These are phyloP conservation scores for Hansenula anomala DNA, from an alignment of 1,139 yeast species.

Conservation along the genomic window DNA sequence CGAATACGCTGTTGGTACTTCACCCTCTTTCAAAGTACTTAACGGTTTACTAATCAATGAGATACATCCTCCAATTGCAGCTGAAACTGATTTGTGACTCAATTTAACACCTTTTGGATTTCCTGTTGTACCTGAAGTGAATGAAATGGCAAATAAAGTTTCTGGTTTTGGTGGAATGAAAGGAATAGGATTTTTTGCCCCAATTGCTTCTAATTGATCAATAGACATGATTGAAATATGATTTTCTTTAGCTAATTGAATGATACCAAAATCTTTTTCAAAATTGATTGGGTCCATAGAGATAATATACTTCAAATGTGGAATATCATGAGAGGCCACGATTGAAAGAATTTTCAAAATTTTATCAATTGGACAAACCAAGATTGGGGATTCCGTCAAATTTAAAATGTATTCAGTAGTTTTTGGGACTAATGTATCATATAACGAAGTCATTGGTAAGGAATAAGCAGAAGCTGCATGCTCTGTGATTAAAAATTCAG, in stretches of 20 bases:
- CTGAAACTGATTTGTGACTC: conserved; percentile 42
- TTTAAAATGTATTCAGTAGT: conserved; percentile 55
- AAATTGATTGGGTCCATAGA: conserved; percentile 48
- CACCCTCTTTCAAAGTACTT: conserved; percentile 10
- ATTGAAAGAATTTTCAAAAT: neutral
- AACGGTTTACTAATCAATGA: conserved; percentile 16
- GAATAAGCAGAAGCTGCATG: conserved; percentile 50
- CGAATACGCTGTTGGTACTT: conserved; percentile 23
- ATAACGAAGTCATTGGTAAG: conserved; percentile 54
- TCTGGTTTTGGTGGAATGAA: conserved; percentile 49
- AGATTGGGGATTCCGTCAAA: conserved; percentile 50
- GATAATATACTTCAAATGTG: conserved; percentile 39
- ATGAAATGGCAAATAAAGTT: conserved; percentile 59
- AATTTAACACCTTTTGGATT: conserved; percentile 71
- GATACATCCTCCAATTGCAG: conserved; percentile 40
- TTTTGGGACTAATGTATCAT: conserved; percentile 59
- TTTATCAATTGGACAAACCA: conserved; percentile 39
- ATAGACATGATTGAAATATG: conserved; percentile 39
- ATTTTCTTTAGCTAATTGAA: conserved; percentile 26
- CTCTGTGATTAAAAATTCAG: conserved; percentile 61
- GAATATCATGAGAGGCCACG: conserved; percentile 1
- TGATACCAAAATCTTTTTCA: conserved; percentile 23
- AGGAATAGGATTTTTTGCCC: conserved; percentile 41
- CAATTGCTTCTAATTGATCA: conserved; percentile 50
- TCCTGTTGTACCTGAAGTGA: conserved; percentile 79